Conservation (phyloP, 108 stramenopile species). For the Mediolabrus comicus region DNA sequence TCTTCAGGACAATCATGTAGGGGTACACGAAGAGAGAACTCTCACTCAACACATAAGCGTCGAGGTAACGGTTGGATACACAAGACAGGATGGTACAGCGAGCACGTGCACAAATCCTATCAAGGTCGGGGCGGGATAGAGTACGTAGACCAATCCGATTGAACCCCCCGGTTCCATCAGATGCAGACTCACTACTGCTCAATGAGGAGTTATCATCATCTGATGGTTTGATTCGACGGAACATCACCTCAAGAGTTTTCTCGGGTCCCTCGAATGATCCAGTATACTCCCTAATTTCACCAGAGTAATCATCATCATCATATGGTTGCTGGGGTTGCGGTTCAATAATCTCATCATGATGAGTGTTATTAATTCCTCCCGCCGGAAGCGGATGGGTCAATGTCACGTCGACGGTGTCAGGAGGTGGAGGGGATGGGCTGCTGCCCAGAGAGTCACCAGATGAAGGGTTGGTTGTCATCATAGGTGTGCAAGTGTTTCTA, state of each 20-base stretch:
- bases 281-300: constrained; percentile 76
- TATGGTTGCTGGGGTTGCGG: constrained; percentile 47
- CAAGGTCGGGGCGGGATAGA: constrained; percentile 78
- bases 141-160: constrained; percentile 78
- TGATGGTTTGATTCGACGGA: constrained; percentile 45
- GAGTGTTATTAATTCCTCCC: constrained; percentile 9
- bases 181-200: constrained; percentile 15
- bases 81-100: constrained; percentile 93
- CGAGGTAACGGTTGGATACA: constrained; percentile 92
- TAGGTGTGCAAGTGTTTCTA: not conserved
- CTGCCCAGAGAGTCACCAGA: not conserved
- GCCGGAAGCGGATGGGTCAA: not conserved
- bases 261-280: constrained; percentile 89
- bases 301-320: constrained; percentile 73
- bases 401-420: constrained; percentile 1
- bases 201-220: constrained; percentile 31
- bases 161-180: no score
- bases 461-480: not conserved
- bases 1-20: constrained; percentile 98
- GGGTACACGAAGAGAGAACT: constrained; percentile 98
- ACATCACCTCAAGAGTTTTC: constrained; percentile 86
- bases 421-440: not conserved
- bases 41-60: constrained; percentile 95
- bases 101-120: constrained; percentile 91
- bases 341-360: not conserved